Conservation (phyloP, 129 eudicot genomes). For the Flaveria ramosissima region DNA sequence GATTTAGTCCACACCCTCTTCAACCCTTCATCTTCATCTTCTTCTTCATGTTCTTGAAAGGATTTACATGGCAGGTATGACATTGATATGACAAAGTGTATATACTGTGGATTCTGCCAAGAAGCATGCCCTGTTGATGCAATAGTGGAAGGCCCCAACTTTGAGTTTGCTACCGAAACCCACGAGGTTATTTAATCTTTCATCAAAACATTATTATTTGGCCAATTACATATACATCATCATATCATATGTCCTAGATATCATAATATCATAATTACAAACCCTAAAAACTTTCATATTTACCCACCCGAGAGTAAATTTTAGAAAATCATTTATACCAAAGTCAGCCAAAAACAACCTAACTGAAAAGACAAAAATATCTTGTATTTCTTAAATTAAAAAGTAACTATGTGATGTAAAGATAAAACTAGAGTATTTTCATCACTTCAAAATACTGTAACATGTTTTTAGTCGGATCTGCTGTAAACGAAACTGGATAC, state of each 20-base stretch:
- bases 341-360: background rate
- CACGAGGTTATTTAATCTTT: slow-evolving; percentile 66
- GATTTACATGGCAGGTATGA: slow-evolving; percentile 60
- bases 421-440: no score
- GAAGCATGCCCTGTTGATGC: slow-evolving; percentile 99
- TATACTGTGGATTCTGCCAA: slow-evolving; percentile 98
- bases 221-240: background rate
- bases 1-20: background rate
- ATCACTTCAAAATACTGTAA: background rate
- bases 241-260: background rate
- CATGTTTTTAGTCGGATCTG: background rate
- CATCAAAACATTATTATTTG: background rate
- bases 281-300: slow-evolving; percentile 21
- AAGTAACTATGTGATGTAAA: no score
- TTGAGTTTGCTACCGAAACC: slow-evolving; percentile 95
- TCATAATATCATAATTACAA: slow-evolving; percentile 40
- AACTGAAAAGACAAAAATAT: background rate
- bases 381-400: background rate
- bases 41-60: slow-evolving; percentile 7
- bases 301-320: background rate
- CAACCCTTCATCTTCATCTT: slow-evolving; percentile 12
- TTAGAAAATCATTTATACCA: background rate
- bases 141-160: slow-evolving; percentile 96
- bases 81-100: slow-evolving; percentile 96
- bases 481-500: background rate